Base-by-base conservation (phyloP, 345 rosid genomes). In the Brassica nigra region DNA sequence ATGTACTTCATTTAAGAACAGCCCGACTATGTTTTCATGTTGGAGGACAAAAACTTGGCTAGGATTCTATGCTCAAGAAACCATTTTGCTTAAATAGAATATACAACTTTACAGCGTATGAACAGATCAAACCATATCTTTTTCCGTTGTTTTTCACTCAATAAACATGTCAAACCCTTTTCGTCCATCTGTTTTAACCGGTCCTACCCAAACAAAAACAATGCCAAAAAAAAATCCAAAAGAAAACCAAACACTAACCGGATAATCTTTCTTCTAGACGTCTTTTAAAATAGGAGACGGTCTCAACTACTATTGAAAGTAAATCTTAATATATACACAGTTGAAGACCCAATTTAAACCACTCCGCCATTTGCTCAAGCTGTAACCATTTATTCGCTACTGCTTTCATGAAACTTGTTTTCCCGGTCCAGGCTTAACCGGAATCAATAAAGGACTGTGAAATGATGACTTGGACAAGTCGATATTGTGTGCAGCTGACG, bases 351-450 rank as follows among this genome's bases (percentile, higher is more conserved):
- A 44, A 28, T 30, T 64, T 34, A n/a, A 5, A 67, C 57, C 70
- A 71, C 67, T 28, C 61, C 18, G 37, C 68, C 39, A 42, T 67
- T 65, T 59, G 1, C 59, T 52, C 66, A 62, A 80, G 68, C 71
- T 18, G 23, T 66, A 44, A 58, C 54, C 36, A 31, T 31, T 2
- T 65, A 11, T 78, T 16, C 54, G 58, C 8, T 59, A 54, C 29
- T 65, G 62, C 73, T 47, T 78, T 75, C 62, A 80, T 37, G 72
- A 80, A 37, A 63, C 67, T 69, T 75, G 83, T 52, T 80, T 80
- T 11, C 76, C 83, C 27, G 78, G 16, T 14, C 57, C 27, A 74
- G 70, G 55, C 78, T 79, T 79, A 67, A 66, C 77, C 69, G 74
- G 64, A 33, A 67, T 31, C 70, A 79, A 74, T 23, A 23, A 23